Conservation (phyloP, 495 filamentous ascomycete species). For the Annulohypoxylon bovei region DNA sequence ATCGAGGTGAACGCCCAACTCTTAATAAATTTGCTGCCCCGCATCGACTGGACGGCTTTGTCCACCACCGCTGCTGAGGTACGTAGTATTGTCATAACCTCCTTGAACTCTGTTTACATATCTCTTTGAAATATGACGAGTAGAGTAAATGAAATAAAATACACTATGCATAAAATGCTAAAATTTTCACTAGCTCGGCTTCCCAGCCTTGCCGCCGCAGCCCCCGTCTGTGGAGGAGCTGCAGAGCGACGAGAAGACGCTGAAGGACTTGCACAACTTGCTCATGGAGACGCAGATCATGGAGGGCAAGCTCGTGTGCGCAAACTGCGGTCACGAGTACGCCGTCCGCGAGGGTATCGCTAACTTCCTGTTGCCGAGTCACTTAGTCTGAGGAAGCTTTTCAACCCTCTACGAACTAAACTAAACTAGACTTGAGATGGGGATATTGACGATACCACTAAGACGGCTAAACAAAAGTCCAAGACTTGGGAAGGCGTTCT, state of each 20-base stretch:
- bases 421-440: not conserved
- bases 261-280: slow-evolving; percentile 81
- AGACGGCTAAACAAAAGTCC: not conserved
- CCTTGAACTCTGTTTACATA: too few species aligned
- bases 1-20: slow-evolving; percentile 81
- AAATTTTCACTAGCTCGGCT: slow-evolving; percentile 65
- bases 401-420: not conserved
- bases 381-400: slow-evolving; percentile 70
- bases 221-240: slow-evolving; percentile 69
- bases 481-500: slow-evolving; percentile 25
- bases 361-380: slow-evolving; percentile 93
- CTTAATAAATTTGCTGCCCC: slow-evolving; percentile 81
- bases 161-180: too few species aligned
- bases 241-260: slow-evolving; percentile 68
- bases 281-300: slow-evolving; percentile 89
- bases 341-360: slow-evolving; percentile 92
- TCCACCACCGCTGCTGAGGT: slow-evolving; percentile 81
- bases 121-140: not conserved
- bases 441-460: not conserved
- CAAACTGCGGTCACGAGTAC: slow-evolving; percentile 92
- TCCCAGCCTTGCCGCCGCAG: slow-evolving; percentile 74
- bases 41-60: slow-evolving; percentile 88
- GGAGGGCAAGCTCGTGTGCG: slow-evolving; percentile 89
- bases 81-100: too few species aligned
- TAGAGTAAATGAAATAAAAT: not conserved